Percentiles rank a stretch among this genome's conserved stretches.
These are phyloP conservation scores for Raffaelea albimanens DNA, from an alignment of 2,329 filamentous ascomycete species.

Conservation along the genomic window DNA sequence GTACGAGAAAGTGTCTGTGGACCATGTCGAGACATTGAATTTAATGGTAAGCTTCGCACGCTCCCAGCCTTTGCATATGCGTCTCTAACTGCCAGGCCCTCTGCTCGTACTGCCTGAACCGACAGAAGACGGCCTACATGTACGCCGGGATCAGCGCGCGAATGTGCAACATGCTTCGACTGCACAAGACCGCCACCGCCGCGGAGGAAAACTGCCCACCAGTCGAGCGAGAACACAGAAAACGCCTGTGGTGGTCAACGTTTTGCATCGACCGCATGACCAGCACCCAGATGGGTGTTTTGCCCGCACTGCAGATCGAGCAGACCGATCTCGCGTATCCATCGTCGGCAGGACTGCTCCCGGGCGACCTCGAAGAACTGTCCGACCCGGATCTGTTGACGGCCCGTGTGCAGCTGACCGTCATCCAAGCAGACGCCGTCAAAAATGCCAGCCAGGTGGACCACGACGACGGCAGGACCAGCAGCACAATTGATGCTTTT, in stretches of 20 bases:
- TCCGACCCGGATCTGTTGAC: slow-evolving; percentile 4
- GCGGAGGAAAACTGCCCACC: neutral
- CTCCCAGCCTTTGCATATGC: neutral
- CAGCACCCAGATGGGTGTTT: slow-evolving; percentile 5
- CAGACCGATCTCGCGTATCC: slow-evolving; percentile 2
- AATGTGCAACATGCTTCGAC: slow-evolving; percentile 7
- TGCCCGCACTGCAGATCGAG: slow-evolving; percentile 3
- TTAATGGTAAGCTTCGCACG: neutral
- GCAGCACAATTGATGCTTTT: neutral
- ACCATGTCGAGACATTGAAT: slow-evolving; percentile 7
- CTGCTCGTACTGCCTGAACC: slow-evolving; percentile 3
- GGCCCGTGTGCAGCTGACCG: slow-evolving; percentile 4
- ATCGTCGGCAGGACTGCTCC: neutral
- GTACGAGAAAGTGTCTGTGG: slow-evolving; percentile 5
- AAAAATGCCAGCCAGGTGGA: neutral
- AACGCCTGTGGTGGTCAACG: slow-evolving; percentile 5
- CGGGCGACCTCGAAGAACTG: slow-evolving; percentile 1
- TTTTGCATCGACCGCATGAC: slow-evolving; percentile 7
- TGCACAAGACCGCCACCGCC: neutral
- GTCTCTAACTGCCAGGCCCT: slow-evolving; percentile 1
- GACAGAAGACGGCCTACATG: slow-evolving; percentile 6
- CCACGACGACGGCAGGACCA: neutral
- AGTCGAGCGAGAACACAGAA: slow-evolving; percentile 1
- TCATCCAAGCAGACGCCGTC: slow-evolving; percentile 4
- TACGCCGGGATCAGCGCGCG: slow-evolving; percentile 4